Conservation (phyloP, 2,329 filamentous ascomycete genomes). For the Sarocladiaceae sp. region DNA sequence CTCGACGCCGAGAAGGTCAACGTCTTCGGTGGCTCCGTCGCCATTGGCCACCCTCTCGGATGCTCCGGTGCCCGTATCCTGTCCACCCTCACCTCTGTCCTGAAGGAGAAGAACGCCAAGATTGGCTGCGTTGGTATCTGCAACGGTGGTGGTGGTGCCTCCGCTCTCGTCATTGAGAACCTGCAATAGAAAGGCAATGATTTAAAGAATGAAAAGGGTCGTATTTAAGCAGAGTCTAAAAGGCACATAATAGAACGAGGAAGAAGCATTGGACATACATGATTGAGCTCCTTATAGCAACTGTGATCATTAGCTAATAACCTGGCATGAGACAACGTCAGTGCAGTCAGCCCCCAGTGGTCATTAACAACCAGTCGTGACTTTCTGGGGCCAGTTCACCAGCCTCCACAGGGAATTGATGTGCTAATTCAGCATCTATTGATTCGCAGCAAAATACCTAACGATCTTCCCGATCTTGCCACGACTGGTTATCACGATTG, state of each 20-base stretch:
- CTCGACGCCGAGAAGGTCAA: slow-evolving; percentile 86
- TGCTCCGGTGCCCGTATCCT: slow-evolving; percentile 92
- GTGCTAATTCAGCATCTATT: too few species aligned
- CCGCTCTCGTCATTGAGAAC: slow-evolving; percentile 85
- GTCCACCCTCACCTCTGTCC: slow-evolving; percentile 81
- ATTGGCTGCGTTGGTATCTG: slow-evolving; percentile 93
- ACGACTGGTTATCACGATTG: too few species aligned
- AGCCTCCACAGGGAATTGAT: too few species aligned
- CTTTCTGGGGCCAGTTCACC: too few species aligned
- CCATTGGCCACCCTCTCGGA: slow-evolving; percentile 91
- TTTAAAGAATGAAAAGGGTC: too few species aligned
- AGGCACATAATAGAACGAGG: slow-evolving; percentile 10
- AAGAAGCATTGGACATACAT: too few species aligned
- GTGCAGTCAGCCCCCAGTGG: too few species aligned
- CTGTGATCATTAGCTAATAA: too few species aligned
- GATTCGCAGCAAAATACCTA: too few species aligned
- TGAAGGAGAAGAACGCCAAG: slow-evolving; percentile 89
- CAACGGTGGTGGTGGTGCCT: slow-evolving; percentile 95
- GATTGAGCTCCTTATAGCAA: too few species aligned
- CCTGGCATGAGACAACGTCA: not conserved
- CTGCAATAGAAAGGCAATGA: slow-evolving; percentile 55
- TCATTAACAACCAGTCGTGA: too few species aligned
- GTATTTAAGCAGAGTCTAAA: slow-evolving; percentile 12
- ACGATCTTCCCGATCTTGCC: too few species aligned
- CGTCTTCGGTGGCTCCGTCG: slow-evolving; percentile 90